Evolutionary conservation across 106 monocot genomes (phyloP), one percentile per base, ranked within the genome.

Genomic region (Allium cepa): DNA sequence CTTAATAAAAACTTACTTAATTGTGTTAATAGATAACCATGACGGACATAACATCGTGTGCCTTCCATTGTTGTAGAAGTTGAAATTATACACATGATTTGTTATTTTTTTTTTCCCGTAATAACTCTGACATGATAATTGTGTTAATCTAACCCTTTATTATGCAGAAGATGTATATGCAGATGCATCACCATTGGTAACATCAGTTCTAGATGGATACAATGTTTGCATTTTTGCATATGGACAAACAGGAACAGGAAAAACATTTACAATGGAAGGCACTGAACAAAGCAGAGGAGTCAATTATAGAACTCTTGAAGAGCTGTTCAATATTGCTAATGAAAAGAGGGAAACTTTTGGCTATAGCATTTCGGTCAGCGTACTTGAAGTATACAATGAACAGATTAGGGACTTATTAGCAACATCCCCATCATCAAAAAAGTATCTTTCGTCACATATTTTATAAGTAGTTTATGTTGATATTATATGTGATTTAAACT

Each of bases 161-260:
- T 36, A 63, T 69, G 51, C 87, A 92, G 91, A 58, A 69, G 85
- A 78, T 73, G 85, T 88, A 18, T 92, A 82, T 66, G 85, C 85
- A 7, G 87, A 92, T 78, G 92, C 92, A 50, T 92, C 88, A 8
- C 92, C 92, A 51, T 56, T 92, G 56, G 92, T 92, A 47, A 81
- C 77, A 16, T 92, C 92, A 2, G 92, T 88, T 28, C 65, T 92
- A 45, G 92, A 92, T 76, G 92, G 92, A 55, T 92, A 88, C 76
- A 92, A 93, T 64, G 93, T 88, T 8, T 93, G 93, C 63, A 93
- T 93, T 64, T 93, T 93, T 74, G 93, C 93, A 46, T 93, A 88
- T 68, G 93, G 93, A 17, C 93, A 93, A 47, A 93, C 93, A 16
- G 93, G 93, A 15, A 92, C 92, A 5, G 92, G 92, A 12, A 92